phyloP scores from a whole-genome alignment of 176 grass and related monocot species.

The Hyparrhenia diplandra region DNA sequence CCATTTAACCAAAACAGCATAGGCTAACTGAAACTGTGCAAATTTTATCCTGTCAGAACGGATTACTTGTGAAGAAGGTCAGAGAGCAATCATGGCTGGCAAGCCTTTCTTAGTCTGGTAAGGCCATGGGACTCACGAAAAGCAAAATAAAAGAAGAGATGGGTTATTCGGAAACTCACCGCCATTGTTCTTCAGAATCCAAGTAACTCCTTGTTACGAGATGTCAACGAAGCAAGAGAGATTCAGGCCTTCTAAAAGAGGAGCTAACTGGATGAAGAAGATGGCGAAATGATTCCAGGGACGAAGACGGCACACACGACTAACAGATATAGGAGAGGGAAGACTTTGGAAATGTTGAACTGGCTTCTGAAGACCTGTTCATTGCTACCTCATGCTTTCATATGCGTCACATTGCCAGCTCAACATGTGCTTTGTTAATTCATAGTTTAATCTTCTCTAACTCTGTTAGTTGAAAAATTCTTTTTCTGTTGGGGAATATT shows the following conservation, averaged over 20 bases:
- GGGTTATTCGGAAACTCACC: neutral
- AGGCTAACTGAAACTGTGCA: neutral
- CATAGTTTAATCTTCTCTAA: neutral
- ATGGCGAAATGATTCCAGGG: neutral
- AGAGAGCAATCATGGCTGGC: neutral
- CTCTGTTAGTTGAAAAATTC: neutral
- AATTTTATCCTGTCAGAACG: neutral
- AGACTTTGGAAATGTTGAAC: neutral
- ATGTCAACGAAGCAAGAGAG: neutral
- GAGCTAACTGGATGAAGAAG: neutral
- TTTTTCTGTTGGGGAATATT: neutral
- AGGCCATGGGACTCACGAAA: neutral
- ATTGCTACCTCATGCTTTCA: constrained; percentile 19
- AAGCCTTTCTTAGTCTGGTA: neutral
- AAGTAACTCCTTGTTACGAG: neutral
- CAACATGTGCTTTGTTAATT: neutral
- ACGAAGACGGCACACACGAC: neutral
- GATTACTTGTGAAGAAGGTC: neutral
- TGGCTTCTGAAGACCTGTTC: constrained; percentile 5
- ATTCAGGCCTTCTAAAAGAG: neutral
- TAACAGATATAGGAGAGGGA: neutral
- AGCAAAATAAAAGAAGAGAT: neutral
- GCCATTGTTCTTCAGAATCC: neutral
- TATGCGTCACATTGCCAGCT: neutral
- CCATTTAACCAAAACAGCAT: neutral